A percentile compares a stretch with the other conserved stretches of the same genome.
Conservation (phyloP, 306 rosid species). For the Quercus suber region DNA sequence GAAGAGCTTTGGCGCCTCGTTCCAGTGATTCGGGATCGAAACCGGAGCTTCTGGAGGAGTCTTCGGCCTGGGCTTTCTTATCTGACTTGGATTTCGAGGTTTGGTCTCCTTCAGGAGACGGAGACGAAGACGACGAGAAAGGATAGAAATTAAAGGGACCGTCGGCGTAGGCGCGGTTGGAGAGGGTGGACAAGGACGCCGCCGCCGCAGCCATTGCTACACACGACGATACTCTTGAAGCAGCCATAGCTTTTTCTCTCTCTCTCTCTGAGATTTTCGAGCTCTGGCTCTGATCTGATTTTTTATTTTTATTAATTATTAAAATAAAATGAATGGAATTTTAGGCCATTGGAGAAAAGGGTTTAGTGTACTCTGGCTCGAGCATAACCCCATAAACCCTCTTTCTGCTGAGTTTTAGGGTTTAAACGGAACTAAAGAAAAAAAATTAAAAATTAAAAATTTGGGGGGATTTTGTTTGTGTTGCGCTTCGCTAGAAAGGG, state of each 20-base stretch:
- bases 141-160: constrained; percentile 55
- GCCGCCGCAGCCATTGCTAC: constrained; percentile 70
- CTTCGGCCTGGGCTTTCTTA: constrained; percentile 45
- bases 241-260: constrained; percentile 37
- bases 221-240: constrained; percentile 62
- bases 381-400: constrained; percentile 35
- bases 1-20: constrained; percentile 88
- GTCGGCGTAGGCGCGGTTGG: constrained; percentile 61
- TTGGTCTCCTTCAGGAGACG: constrained; percentile 38
- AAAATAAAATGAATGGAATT: background rate
- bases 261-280: constrained; percentile 10
- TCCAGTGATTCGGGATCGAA: constrained; percentile 84
- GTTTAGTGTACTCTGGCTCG: constrained; percentile 8
- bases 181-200: constrained; percentile 43
- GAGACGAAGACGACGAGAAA: constrained; percentile 45
- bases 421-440: constrained; percentile 35
- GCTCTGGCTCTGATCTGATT: constrained; percentile 4
- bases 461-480: background rate
- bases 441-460: background rate
- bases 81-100: constrained; percentile 45
- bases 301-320: background rate
- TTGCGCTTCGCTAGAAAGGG: background rate
- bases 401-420: constrained; percentile 28
- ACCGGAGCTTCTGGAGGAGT: constrained; percentile 72
- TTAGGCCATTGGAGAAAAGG: background rate